Percentiles rank a stretch among this genome's conserved stretches.
phyloP scores from a whole-genome alignment of 176 grass and related monocot species.

The Dactylis glomerata region DNA sequence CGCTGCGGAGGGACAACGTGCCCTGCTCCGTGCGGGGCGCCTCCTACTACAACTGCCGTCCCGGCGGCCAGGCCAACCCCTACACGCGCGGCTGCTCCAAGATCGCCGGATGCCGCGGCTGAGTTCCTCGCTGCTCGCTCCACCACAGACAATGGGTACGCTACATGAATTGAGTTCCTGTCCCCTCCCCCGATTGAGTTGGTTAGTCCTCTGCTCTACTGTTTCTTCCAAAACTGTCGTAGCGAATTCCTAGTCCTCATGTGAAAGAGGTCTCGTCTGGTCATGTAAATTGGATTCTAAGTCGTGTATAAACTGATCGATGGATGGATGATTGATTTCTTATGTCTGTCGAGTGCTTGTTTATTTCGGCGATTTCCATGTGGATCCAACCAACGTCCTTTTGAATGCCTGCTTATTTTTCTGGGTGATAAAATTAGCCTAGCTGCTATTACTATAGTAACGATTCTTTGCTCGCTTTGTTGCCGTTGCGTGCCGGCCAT shows the following conservation, averaged over 20 bases:
- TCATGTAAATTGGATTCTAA: conserved; percentile 31
- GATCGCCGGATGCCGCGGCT: conserved; percentile 68
- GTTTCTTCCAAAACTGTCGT: background rate
- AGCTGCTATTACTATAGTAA: background rate
- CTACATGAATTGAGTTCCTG: background rate
- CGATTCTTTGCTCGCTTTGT: background rate
- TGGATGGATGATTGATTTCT: background rate
- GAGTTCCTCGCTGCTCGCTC: background rate
- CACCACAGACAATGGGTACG: background rate
- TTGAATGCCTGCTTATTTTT: background rate
- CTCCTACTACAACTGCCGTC: conserved; percentile 90
- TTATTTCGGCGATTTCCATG: background rate
- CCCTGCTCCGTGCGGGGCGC: conserved; percentile 71
- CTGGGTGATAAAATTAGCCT: too few relatives aligned
- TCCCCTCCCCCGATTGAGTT: background rate
- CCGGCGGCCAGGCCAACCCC: conserved; percentile 52
- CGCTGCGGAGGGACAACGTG: conserved; percentile 40
- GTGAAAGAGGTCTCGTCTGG: background rate
- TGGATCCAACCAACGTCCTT: background rate
- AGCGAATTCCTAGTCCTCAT: background rate
- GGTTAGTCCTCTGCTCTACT: background rate
- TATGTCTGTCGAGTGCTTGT: background rate
- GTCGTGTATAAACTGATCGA: conserved; percentile 20
- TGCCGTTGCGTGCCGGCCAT: background rate
- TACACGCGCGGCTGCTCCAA: conserved; percentile 61